These are phyloP conservation scores for Harringtonia lauricola DNA, from an alignment of 2,329 filamentous ascomycete species.

Conservation along the genomic window DNA sequence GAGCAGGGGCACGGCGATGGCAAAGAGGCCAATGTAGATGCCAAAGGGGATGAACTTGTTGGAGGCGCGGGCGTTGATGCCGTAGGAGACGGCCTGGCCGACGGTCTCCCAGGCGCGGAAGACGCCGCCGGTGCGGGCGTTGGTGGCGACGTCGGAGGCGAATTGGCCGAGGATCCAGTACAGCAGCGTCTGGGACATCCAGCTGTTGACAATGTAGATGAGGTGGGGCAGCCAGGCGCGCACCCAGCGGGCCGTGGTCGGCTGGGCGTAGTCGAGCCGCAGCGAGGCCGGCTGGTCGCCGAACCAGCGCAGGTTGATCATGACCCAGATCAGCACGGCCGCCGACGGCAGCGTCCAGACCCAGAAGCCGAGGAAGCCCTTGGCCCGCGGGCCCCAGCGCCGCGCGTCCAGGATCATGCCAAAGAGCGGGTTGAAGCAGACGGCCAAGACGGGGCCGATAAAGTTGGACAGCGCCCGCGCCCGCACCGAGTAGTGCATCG, in stretches of 20 bases:
- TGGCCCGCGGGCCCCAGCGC: neutral
- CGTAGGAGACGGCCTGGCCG: slow-evolving; percentile 1
- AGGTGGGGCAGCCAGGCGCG: neutral
- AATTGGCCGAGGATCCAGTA: slow-evolving; percentile 1
- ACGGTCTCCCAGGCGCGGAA: slow-evolving; percentile 1
- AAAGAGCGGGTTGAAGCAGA: neutral
- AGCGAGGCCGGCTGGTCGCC: neutral
- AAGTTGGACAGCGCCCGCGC: neutral
- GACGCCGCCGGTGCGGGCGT: neutral
- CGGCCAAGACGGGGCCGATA: neutral
- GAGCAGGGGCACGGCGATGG: neutral
- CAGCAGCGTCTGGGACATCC: slow-evolving; percentile 1
- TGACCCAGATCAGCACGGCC: slow-evolving; percentile 2
- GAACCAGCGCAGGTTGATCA: slow-evolving; percentile 2
- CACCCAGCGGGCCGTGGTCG: neutral
- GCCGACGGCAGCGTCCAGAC: neutral
- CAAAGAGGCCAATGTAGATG: slow-evolving; percentile 1
- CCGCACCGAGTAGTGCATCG: neutral
- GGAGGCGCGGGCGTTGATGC: neutral
- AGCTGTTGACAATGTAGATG: neutral
- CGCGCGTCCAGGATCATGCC: slow-evolving; percentile 1
- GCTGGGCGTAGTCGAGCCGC: neutral
- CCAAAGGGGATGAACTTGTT: slow-evolving; percentile 4
- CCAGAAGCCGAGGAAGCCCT: neutral
- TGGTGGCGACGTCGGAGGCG: neutral